Evolutionary conservation across 73 alveolate species (phyloP).

Genomic region (Tetrahymena thermophila): DNA sequence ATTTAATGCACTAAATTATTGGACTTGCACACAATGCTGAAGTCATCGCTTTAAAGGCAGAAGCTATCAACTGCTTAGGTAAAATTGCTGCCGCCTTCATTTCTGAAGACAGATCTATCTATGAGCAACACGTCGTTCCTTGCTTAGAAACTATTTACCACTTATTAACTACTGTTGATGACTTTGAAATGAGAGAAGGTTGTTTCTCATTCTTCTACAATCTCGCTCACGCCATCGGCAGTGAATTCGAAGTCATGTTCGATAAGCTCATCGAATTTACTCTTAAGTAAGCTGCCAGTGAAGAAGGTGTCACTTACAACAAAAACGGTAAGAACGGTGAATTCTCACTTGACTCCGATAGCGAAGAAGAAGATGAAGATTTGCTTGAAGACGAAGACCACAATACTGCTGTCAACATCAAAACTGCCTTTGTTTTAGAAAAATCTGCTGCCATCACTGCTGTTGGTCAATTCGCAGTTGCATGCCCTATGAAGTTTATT

Average conservation of each 20-base stretch:
- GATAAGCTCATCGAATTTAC: slow-evolving; percentile 25
- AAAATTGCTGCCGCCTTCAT: slow-evolving; percentile 25
- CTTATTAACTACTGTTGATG: slow-evolving; percentile 17
- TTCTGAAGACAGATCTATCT: slow-evolving; percentile 3
- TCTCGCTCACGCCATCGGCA: slow-evolving; percentile 41
- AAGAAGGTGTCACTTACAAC: slow-evolving; percentile 26
- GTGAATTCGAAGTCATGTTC: slow-evolving; percentile 19
- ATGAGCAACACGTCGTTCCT: slow-evolving; percentile 13
- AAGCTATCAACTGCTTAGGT: slow-evolving; percentile 29
- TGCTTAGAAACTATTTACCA: slow-evolving; percentile 18
- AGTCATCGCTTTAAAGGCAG: slow-evolving; percentile 32
- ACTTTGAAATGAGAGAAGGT: slow-evolving; percentile 41
- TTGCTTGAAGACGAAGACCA: slow-evolving; percentile 24
- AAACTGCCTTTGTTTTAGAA: slow-evolving; percentile 21
- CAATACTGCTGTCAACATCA: slow-evolving; percentile 24
- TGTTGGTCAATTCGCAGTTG: slow-evolving; percentile 34
- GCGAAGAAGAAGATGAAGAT: slow-evolving; percentile 23
- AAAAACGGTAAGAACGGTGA: slow-evolving; percentile 6
- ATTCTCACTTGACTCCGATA: slow-evolving; percentile 30
- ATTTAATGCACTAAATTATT: slow-evolving; percentile 9
- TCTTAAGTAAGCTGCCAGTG: slow-evolving; percentile 22
- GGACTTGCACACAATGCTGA: slow-evolving; percentile 23
- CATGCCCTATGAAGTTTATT: slow-evolving; percentile 13
- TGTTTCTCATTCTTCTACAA: slow-evolving; percentile 37
- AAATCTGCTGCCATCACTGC: slow-evolving; percentile 44